Evolutionary conservation across 1,284 basidiomycete species (phyloP).

Genomic region (Apiotrichum porosum): DNA sequence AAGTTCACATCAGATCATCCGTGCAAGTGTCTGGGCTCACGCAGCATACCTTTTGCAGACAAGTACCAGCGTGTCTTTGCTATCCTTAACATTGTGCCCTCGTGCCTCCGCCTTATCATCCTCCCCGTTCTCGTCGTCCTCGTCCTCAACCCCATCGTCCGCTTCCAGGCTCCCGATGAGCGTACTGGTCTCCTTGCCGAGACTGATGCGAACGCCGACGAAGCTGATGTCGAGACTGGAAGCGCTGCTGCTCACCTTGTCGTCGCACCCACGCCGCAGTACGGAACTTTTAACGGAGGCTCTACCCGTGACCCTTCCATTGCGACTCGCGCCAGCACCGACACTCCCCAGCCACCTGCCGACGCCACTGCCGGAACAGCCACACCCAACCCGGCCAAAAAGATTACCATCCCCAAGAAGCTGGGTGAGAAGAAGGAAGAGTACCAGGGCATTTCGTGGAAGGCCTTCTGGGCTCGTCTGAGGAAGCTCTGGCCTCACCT

Average conservation of each 20-base stretch:
- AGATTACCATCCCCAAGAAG: constrained; percentile 36
- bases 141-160: constrained; percentile 29
- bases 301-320: constrained; percentile 8
- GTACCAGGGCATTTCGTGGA: constrained; percentile 23
- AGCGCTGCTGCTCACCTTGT: too few species aligned
- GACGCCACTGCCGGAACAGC: neutral
- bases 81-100: constrained; percentile 35
- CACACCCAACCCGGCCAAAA: constrained; percentile 7
- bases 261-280: constrained; percentile 7
- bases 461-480: constrained; percentile 30
- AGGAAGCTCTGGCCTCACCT: constrained; percentile 35
- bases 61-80: constrained; percentile 25
- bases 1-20: constrained; percentile 11
- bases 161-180: constrained; percentile 36
- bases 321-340: neutral
- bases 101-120: constrained; percentile 28
- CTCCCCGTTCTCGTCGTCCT: constrained; percentile 32
- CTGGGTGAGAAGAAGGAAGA: constrained; percentile 36
- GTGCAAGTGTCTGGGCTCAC: too few species aligned
- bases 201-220: constrained; percentile 9
- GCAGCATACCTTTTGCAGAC: too few species aligned
- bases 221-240: neutral
- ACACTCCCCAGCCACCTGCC: neutral
- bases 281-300: constrained; percentile 31
- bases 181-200: constrained; percentile 28